A percentile compares a stretch with the other conserved stretches of the same genome.
These are phyloP conservation scores for Xylaria grammica DNA, from an alignment of 495 filamentous ascomycete genomes.

Conservation along the genomic window DNA sequence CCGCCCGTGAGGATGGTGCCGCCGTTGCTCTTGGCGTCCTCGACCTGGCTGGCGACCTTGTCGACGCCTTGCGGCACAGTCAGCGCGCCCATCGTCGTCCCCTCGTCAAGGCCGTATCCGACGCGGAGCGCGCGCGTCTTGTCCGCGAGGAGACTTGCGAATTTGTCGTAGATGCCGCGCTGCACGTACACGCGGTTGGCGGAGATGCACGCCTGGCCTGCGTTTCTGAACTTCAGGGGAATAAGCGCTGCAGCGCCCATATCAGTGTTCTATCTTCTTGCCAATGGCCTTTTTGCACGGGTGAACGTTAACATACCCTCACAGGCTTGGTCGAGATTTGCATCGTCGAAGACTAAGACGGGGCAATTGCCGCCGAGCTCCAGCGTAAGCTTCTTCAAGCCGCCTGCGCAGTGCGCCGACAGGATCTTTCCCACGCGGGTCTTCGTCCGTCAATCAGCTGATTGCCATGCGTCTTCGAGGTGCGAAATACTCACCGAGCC, in stretches of 20 bases:
- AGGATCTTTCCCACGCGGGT: constrained; percentile 41
- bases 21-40: constrained; percentile 66
- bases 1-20: constrained; percentile 67
- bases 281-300: constrained; percentile 41
- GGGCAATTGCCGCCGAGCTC: constrained; percentile 80
- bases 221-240: constrained; percentile 68
- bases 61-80: constrained; percentile 68
- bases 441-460: constrained; percentile 21
- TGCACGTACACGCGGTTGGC: constrained; percentile 77
- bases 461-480: background rate
- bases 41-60: constrained; percentile 65
- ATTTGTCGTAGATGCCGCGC: constrained; percentile 57
- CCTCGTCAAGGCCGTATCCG: constrained; percentile 64
- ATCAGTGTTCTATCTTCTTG: constrained; percentile 6
- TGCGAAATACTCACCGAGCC: constrained; percentile 43
- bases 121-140: constrained; percentile 62
- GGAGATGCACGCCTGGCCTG: constrained; percentile 75
- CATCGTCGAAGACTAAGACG: constrained; percentile 76
- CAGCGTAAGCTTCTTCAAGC: constrained; percentile 73
- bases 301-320: constrained; percentile 42
- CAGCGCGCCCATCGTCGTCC: constrained; percentile 70
- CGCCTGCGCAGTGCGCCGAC: constrained; percentile 50
- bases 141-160: constrained; percentile 60
- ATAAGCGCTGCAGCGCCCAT: constrained; percentile 48
- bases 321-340: constrained; percentile 67